phyloP scores from a whole-genome alignment of 2,329 filamentous ascomycete species.

The Fusarium sp. region DNA sequence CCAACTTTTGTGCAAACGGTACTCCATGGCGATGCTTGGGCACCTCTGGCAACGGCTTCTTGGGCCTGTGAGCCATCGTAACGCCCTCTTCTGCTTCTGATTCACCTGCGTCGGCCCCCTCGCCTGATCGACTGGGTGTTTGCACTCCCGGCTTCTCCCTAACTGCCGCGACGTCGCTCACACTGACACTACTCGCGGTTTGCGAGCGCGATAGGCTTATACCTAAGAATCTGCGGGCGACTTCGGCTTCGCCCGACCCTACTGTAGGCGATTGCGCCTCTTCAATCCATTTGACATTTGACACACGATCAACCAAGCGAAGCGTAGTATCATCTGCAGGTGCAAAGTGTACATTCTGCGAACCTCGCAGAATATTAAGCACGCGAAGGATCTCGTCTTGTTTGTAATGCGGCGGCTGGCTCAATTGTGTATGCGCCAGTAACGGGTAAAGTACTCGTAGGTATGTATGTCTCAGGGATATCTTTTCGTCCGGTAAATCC shows the following conservation, averaged over 20 bases:
- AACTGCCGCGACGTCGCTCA: slow-evolving; percentile 81
- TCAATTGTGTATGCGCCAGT: slow-evolving; percentile 90
- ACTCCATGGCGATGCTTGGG: slow-evolving; percentile 68
- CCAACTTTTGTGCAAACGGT: slow-evolving; percentile 53
- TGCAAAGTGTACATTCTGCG: slow-evolving; percentile 78
- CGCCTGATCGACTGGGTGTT: slow-evolving; percentile 73
- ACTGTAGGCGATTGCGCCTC: slow-evolving; percentile 47
- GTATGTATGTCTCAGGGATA: slow-evolving; percentile 88
- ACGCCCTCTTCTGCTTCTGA: slow-evolving; percentile 40
- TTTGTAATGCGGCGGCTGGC: slow-evolving; percentile 90
- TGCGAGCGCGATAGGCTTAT: slow-evolving; percentile 76
- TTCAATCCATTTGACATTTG: slow-evolving; percentile 76
- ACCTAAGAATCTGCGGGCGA: slow-evolving; percentile 72
- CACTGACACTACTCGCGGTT: slow-evolving; percentile 78
- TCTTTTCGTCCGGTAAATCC: slow-evolving; percentile 87
- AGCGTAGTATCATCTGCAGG: slow-evolving; percentile 84
- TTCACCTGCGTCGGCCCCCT: slow-evolving; percentile 42
- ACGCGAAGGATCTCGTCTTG: slow-evolving; percentile 83
- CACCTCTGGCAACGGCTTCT: slow-evolving; percentile 65
- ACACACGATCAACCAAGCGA: slow-evolving; percentile 80
- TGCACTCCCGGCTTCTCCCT: slow-evolving; percentile 86
- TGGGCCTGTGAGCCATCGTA: slow-evolving; percentile 50
- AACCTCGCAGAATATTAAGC: slow-evolving; percentile 75
- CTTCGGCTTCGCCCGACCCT: slow-evolving; percentile 55
- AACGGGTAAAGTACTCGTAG: slow-evolving; percentile 91